Evolutionary conservation across 2,329 filamentous ascomycete genomes (phyloP).

Genomic region (Penicillium psychrosexuale): DNA sequence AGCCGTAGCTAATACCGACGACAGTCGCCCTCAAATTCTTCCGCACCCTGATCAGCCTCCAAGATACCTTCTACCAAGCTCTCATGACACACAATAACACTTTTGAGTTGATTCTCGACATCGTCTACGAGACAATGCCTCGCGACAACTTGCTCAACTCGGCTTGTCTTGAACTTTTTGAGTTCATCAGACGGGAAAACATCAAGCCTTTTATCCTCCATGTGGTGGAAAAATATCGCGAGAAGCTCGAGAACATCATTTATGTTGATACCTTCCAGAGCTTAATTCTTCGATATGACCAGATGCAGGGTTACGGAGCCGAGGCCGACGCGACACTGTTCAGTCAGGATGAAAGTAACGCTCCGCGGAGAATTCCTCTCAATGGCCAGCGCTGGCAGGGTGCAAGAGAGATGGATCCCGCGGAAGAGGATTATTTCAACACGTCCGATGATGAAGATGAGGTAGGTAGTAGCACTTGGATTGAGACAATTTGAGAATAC

Average conservation of each 20-base stretch:
- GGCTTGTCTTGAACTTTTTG: constrained; percentile 89
- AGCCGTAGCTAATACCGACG: neutral
- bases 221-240: constrained; percentile 78
- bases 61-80: constrained; percentile 87
- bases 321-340: constrained; percentile 65
- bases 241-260: constrained; percentile 69
- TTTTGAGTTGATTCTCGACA: constrained; percentile 78
- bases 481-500: neutral
- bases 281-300: constrained; percentile 73
- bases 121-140: constrained; percentile 80
- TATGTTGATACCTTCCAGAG: constrained; percentile 83
- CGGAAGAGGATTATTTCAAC: constrained; percentile 94
- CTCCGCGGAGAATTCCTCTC: constrained; percentile 43
- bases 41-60: constrained; percentile 75
- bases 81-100: constrained; percentile 78
- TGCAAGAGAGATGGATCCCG: constrained; percentile 77
- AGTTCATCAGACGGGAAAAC: constrained; percentile 78
- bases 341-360: constrained; percentile 65
- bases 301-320: constrained; percentile 65
- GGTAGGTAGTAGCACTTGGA: constrained; percentile 23
- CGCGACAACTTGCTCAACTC: constrained; percentile 92
- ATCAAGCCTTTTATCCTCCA: constrained; percentile 79
- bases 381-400: constrained; percentile 64
- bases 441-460: constrained; percentile 82
- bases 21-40: constrained; percentile 89